A percentile compares a stretch with the other conserved stretches of the same genome.
phyloP scores from a whole-genome alignment of 208 protist genomes.

The Wallacemonas rigidus region DNA sequence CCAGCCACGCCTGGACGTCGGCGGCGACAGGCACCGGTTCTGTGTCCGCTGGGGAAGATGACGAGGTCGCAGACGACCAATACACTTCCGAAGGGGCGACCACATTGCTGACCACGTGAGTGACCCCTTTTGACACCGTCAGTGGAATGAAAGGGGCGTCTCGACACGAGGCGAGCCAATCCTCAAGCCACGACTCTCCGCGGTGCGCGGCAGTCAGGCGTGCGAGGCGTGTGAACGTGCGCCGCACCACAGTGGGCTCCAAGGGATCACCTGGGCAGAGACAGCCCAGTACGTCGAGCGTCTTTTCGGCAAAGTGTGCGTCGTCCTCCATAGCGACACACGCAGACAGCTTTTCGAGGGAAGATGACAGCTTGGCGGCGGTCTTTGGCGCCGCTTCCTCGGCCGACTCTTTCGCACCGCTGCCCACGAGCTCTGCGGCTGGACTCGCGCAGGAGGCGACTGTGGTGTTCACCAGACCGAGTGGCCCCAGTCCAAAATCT shows the following conservation, averaged over 20 bases:
- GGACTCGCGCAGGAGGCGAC: too few relatives aligned
- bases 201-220: background rate
- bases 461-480: background rate
- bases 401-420: too few relatives aligned
- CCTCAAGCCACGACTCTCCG: background rate
- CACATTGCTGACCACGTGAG: conserved; percentile 30
- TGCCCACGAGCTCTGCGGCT: too few relatives aligned
- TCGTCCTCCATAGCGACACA: background rate
- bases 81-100: conserved; percentile 45
- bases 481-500: background rate
- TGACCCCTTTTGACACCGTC: too few relatives aligned
- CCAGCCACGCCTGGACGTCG: conserved; percentile 6
- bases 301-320: background rate
- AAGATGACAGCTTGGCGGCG: too few relatives aligned
- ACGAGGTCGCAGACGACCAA: conserved; percentile 23
- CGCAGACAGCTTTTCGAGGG: too few relatives aligned
- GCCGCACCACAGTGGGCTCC: background rate
- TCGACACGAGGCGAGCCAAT: background rate
- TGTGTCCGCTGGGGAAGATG: too few relatives aligned
- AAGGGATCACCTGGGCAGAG: background rate
- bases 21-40: background rate
- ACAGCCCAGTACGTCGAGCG: background rate
- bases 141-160: conserved; percentile 7
- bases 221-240: background rate
- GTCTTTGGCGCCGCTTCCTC: too few relatives aligned